Evolutionary conservation across 495 filamentous ascomycete genomes (phyloP).

Genomic region (Penicillium lagena): DNA sequence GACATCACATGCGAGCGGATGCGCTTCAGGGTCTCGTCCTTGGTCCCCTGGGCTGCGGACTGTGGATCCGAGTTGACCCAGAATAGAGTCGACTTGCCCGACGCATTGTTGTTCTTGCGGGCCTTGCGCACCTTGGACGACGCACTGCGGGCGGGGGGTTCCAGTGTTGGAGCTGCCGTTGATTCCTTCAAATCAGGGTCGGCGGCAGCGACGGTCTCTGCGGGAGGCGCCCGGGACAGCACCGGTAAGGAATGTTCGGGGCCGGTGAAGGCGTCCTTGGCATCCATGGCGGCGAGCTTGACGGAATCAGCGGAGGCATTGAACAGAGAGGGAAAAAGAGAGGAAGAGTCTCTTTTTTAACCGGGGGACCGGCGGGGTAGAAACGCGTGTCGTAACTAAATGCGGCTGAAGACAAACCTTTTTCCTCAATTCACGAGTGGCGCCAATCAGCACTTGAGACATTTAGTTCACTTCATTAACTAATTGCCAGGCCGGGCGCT

Average conservation of each 20-base stretch:
- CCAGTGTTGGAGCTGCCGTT: no score
- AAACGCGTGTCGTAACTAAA: neutral
- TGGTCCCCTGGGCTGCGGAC: slow-evolving; percentile 32
- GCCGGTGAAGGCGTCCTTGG: slow-evolving; percentile 21
- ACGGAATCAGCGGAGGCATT: slow-evolving; percentile 4
- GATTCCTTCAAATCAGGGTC: neutral
- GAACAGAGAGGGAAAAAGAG: slow-evolving; percentile 3
- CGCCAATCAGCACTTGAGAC: no score
- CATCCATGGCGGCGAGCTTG: slow-evolving; percentile 25
- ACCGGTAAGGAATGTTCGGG: slow-evolving; percentile 24
- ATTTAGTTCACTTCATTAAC: no score
- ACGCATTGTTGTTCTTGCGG: slow-evolving; percentile 31
- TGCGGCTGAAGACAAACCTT: neutral
- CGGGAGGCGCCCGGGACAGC: slow-evolving; percentile 14
- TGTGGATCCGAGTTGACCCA: slow-evolving; percentile 41
- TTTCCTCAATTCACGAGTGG: no score
- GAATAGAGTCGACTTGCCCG: slow-evolving; percentile 34
- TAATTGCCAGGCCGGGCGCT: no score
- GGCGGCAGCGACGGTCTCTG: slow-evolving; percentile 7
- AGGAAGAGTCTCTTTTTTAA: slow-evolving; percentile 15
- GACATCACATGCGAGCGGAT: slow-evolving; percentile 48
- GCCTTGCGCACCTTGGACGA: slow-evolving; percentile 32
- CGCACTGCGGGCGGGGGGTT: slow-evolving; percentile 16
- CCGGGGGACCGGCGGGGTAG: slow-evolving; percentile 12
- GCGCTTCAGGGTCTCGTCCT: slow-evolving; percentile 41